Base-by-base conservation (phyloP, 768 basidiomycete genomes). In the Clitopilus hobsonii region DNA sequence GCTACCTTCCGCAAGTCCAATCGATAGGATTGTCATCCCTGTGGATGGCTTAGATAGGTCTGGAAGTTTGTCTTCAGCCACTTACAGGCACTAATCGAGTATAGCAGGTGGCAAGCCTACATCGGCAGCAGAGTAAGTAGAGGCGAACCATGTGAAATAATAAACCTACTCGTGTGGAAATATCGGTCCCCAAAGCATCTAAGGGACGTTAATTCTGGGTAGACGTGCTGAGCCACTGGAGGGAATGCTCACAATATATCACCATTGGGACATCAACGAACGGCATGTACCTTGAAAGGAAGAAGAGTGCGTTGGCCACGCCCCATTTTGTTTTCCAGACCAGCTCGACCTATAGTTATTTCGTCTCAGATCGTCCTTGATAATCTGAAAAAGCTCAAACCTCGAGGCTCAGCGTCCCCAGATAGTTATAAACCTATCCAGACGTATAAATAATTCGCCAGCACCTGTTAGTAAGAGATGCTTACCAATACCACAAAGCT, bases 321-420 rank as follows among this genome's bases (percentile, higher is more conserved):
- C 58, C 62, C 64, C 64, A 65, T 24, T 50, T 56, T 3, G 64
- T 45, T 18, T 60, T 55, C 68, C 68, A 69, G 18, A 69, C 53
- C 23, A 59, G 53, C 25, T 59, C 53, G 38, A 65, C 56, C 61
- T 16, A 16, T 41, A 11, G 48, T 7, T 1, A 3, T 36, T 6
- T 11, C 10, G 10, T 4, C 4, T 11, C 2, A n/a, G 32, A 4
- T n/a, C n/a, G n/a, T n/a, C n/a, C n/a, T n/a, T 11, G 10, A 36
- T 14, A 11, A 36, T 2, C 13, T 36, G 10, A n/a, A n/a, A n/a
- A n/a, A n/a, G n/a, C n/a, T n/a, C n/a, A n/a, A n/a, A n/a, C 58
- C 48, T 59, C 58, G 49, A 56, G 45, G 23, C 13, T 38, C 10
- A 59, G 49, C 8, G 58, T 59, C 6, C 28, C 22, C 11, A 45